A percentile compares a stretch with the other conserved stretches of the same genome.
phyloP scores from a whole-genome alignment of 2,329 filamentous ascomycete genomes.

The Mariannaea sp. region DNA sequence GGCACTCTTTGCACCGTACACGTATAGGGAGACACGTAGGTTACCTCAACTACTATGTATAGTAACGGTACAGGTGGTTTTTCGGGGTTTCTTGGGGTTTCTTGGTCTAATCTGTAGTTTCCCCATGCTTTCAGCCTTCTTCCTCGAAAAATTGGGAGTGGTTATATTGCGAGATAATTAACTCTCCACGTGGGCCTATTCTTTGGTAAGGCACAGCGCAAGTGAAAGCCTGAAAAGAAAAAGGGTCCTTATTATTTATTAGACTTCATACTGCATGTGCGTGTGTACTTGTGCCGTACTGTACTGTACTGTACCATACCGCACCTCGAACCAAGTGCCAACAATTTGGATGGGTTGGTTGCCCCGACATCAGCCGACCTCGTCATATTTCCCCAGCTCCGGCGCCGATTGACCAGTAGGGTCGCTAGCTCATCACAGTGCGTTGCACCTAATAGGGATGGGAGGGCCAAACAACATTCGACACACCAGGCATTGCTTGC shows the following conservation, averaged over 20 bases:
- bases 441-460: background rate
- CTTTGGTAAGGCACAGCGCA: too few species aligned
- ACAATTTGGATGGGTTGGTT: slow-evolving; percentile 21
- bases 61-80: too few species aligned
- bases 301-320: too few species aligned
- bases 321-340: background rate
- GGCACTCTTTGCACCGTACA: too few species aligned
- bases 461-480: background rate
- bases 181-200: slow-evolving; percentile 30
- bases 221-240: too few species aligned
- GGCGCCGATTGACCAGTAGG: background rate
- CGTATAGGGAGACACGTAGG: background rate
- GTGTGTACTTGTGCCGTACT: too few species aligned
- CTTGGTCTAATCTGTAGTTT: too few species aligned
- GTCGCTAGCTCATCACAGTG: background rate
- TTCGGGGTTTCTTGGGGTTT: too few species aligned
- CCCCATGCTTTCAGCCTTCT: too few species aligned
- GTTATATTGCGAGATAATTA: slow-evolving; percentile 18
- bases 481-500: background rate
- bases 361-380: slow-evolving; percentile 41
- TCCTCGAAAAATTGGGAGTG: background rate
- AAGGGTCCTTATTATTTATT: too few species aligned
- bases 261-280: too few species aligned
- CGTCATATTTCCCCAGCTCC: background rate
- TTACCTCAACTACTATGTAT: too few species aligned